A percentile compares a stretch with the other conserved stretches of the same genome.
Evolutionary conservation across 2,329 filamentous ascomycete genomes (phyloP).

Genomic region (Blumeria graminis): DNA sequence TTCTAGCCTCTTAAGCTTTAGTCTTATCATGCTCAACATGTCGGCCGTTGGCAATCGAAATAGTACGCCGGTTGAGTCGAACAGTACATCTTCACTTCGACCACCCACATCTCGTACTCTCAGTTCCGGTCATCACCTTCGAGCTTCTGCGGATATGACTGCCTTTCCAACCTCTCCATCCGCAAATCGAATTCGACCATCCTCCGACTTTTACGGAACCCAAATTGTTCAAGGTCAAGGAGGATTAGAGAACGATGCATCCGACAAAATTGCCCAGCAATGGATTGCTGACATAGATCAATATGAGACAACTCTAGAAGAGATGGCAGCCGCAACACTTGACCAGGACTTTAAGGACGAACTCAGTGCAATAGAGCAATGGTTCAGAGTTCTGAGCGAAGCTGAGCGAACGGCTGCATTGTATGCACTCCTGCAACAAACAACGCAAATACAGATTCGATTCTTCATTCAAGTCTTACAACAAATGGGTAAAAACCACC

Average conservation of each 20-base stretch:
- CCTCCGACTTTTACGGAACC: conserved; percentile 77
- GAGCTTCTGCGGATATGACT: conserved; percentile 90
- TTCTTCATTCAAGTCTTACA: conserved; percentile 98
- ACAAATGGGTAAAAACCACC: conserved; percentile 96
- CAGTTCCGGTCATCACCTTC: conserved; percentile 61
- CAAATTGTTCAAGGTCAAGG: conserved; percentile 43
- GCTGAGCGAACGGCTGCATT: conserved; percentile 86
- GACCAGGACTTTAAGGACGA: conserved; percentile 99
- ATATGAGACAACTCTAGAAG: conserved; percentile 93
- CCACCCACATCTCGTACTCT: conserved; percentile 59
- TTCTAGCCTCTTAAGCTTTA: conserved; percentile 5
- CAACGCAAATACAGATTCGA: conserved; percentile 92
- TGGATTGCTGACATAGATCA: conserved; percentile 99
- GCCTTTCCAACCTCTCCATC: conserved; percentile 45
- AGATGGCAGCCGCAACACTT: conserved; percentile 95
- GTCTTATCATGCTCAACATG: conserved; percentile 26
- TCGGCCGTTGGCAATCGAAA: conserved; percentile 71
- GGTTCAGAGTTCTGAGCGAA: conserved; percentile 94
- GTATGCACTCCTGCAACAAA: conserved; percentile 91
- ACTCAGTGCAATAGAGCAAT: conserved; percentile 95
- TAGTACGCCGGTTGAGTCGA: conserved; percentile 67
- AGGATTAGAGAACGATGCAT: conserved; percentile 50
- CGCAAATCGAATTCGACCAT: conserved; percentile 66
- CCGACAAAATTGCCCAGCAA: conserved; percentile 87
- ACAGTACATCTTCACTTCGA: conserved; percentile 57